Evolutionary conservation across 148 eudicot species (phyloP), one percentile per base, ranked within the genome.

Genomic region (Mesembryanthemum crystallinum): DNA sequence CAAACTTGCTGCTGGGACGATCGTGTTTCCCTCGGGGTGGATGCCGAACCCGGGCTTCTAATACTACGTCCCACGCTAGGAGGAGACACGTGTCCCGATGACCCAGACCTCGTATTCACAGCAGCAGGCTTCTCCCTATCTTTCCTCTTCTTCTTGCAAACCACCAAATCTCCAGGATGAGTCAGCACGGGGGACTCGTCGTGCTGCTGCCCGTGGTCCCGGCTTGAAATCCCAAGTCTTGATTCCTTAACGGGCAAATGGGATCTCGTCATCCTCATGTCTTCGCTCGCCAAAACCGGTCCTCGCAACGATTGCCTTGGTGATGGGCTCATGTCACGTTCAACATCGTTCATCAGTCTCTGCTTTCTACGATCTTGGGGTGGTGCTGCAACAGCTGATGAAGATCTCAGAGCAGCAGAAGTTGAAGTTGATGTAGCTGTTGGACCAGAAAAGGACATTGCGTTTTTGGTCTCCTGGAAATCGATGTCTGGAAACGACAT

Each of bases 121-220:
- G 64, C 75, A 27, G 64, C 73, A 5, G 89, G 81, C 73, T 89
- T 95, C 59, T 95, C 97, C 76, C 97, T 60, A 57, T 95, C 99
- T 75, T 92, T 95, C 74, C 99, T 89, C 87, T 86, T 95, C 84
- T 87, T 91, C 83, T 95, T 95, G 82, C 97, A 92, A 49, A 90
- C 90, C 30, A 95, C 99, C 72, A 95, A 84, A 43, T 92, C 99
- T 35, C 97, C 99, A 0, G 99, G 99, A 79, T 95, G 99, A 29
- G 92, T 85, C 58, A 86, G 81, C 21, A 82, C 76, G 21, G 84
- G 83, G 7, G 82, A 77, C 32, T 86, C 91, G 42, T 88, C 89
- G 32, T 75, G 84, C 42, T 81, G 77, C 30, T 49, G 87, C 62
- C 78, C 80, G 20, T 60, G 77, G 67, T 88, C 87, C n/a, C 76